phyloP scores from a whole-genome alignment of 352 stramenopile species.

The Hyaloperonospora arabidopsidis region DNA sequence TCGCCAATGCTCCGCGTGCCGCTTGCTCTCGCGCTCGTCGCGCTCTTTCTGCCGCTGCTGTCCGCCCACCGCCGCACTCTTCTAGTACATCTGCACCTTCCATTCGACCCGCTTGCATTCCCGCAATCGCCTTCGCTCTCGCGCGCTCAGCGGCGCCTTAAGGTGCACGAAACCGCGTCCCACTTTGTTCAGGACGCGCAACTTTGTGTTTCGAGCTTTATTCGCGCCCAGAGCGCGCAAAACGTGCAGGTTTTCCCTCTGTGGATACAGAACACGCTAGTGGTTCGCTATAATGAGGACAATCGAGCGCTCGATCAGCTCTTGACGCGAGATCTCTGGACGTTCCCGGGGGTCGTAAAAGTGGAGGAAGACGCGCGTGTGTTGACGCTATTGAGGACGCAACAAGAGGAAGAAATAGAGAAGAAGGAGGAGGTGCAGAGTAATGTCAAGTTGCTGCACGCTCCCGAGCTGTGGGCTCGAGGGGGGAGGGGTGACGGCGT shows the following conservation, averaged over 20 bases:
- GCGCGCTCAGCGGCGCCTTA: slow-evolving; percentile 15
- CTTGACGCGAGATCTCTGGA: slow-evolving; percentile 21
- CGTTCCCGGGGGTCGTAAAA: slow-evolving; percentile 35
- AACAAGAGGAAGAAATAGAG: slow-evolving; percentile 12
- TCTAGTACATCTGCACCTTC: slow-evolving; percentile 41
- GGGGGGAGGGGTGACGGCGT: slow-evolving; percentile 33
- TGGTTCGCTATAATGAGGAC: slow-evolving; percentile 24
- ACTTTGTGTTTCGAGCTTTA: slow-evolving; percentile 18
- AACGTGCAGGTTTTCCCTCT: slow-evolving; percentile 23
- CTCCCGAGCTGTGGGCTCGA: slow-evolving; percentile 37
- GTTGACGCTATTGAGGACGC: slow-evolving; percentile 16
- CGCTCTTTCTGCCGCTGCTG: slow-evolving; percentile 17
- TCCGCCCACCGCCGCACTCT: slow-evolving; percentile 9
- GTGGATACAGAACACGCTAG: slow-evolving; percentile 57
- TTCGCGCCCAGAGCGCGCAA: slow-evolving; percentile 13
- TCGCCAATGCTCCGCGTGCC: slow-evolving; percentile 1
- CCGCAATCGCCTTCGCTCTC: slow-evolving; percentile 2
- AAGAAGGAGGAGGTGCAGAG: slow-evolving; percentile 14
- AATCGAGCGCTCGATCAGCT: slow-evolving; percentile 7
- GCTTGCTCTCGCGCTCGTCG: slow-evolving; percentile 6
- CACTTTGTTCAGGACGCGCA: slow-evolving; percentile 17
- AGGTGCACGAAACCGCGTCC: slow-evolving; percentile 15
- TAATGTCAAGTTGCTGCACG: slow-evolving; percentile 47
- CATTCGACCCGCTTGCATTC: slow-evolving; percentile 8
- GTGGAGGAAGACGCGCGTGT: slow-evolving; percentile 35